Conservation (phyloP, 768 basidiomycete species). For the Pleurotus citrinopileatus region DNA sequence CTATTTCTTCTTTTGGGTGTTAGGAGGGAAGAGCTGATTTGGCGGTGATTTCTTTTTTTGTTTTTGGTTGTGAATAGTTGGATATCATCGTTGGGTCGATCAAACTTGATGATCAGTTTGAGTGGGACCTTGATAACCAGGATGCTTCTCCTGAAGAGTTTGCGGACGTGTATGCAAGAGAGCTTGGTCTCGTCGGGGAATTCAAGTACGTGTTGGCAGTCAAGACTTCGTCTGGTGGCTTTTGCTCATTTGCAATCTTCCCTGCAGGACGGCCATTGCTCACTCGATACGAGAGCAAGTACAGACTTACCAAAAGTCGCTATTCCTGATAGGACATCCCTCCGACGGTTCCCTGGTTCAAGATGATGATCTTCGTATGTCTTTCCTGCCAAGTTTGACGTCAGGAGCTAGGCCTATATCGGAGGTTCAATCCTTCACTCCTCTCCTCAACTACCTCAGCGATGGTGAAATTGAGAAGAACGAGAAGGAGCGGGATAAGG, state of each 20-base stretch:
- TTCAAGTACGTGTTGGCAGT: slow-evolving; percentile 64
- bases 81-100: slow-evolving; percentile 93
- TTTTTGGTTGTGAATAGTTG: slow-evolving; percentile 50
- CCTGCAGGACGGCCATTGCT: slow-evolving; percentile 94
- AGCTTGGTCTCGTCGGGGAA: slow-evolving; percentile 88
- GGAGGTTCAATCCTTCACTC: slow-evolving; percentile 79
- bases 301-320: slow-evolving; percentile 85
- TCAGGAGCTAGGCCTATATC: slow-evolving; percentile 72
- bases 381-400: slow-evolving; percentile 81
- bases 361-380: slow-evolving; percentile 89
- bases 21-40: not conserved
- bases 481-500: slow-evolving; percentile 94
- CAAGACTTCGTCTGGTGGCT: not conserved
- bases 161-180: slow-evolving; percentile 80
- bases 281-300: slow-evolving; percentile 97
- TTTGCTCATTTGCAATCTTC: slow-evolving; percentile 1
- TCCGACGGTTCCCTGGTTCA: slow-evolving; percentile 74
- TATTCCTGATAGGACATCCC: slow-evolving; percentile 87
- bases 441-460: slow-evolving; percentile 84
- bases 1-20: slow-evolving; percentile 5
- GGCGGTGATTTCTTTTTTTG: slow-evolving; percentile 11
- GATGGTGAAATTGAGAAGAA: slow-evolving; percentile 86
- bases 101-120: slow-evolving; percentile 95
- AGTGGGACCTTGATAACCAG: slow-evolving; percentile 90
- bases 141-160: slow-evolving; percentile 89